Conservation (phyloP, 306 rosid genomes). For the Trifolium dubium region DNA sequence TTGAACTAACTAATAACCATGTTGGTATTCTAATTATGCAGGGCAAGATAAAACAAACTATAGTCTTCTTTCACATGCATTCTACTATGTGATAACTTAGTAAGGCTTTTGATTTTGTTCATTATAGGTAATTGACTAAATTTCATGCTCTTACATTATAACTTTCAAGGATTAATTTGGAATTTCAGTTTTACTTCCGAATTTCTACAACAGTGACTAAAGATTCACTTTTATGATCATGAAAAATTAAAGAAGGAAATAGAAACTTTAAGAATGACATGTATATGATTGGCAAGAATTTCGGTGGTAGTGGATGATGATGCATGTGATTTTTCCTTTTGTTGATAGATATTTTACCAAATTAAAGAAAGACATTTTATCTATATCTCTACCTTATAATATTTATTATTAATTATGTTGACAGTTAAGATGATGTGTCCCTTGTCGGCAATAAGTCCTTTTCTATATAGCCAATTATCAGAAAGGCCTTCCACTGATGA, state of each 20-base stretch:
- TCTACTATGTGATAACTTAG: background rate
- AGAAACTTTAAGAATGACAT: constrained; percentile 6
- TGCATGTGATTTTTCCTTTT: background rate
- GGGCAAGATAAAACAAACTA: background rate
- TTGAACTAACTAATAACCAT: no score
- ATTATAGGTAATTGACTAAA: no score
- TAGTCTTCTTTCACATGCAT: background rate
- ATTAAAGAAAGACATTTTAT: background rate
- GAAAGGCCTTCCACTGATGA: constrained; percentile 13
- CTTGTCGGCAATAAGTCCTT: constrained; percentile 42
- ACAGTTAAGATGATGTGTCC: constrained; percentile 16
- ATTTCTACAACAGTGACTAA: background rate
- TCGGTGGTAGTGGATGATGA: constrained; percentile 11
- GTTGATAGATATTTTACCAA: background rate
- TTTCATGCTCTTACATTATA: no score
- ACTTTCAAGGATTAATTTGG: no score
- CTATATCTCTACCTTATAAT: background rate
- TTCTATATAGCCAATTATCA: constrained; percentile 4
- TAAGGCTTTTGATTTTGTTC: background rate
- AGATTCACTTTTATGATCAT: constrained; percentile 3
- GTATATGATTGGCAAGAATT: background rate
- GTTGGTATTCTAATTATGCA: no score
- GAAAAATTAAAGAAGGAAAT: background rate
- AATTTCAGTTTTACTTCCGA: no score
- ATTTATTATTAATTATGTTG: background rate